These are phyloP conservation scores for Begonia masoniana DNA, from an alignment of 306 rosid genomes.

Conservation along the genomic window DNA sequence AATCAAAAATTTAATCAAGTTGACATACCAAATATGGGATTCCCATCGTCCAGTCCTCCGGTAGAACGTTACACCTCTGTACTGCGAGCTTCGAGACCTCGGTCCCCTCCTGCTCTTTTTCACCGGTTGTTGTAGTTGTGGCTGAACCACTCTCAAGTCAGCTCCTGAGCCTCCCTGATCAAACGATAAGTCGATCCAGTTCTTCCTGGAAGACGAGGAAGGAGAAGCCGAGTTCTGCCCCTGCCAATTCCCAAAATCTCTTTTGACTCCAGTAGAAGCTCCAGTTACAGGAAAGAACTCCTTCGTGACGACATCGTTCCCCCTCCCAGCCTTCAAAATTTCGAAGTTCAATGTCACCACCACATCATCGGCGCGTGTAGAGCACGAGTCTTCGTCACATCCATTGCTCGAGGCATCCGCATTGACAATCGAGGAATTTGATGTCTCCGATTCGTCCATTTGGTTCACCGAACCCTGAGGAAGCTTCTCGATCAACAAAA, in stretches of 20 bases:
- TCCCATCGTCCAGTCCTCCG: slow-evolving; percentile 99
- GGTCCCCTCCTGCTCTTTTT: slow-evolving; percentile 97
- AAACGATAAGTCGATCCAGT: slow-evolving; percentile 53
- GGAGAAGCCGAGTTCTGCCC: slow-evolving; percentile 35
- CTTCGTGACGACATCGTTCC: slow-evolving; percentile 33
- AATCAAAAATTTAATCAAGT: not conserved
- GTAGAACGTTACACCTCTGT: slow-evolving; percentile 95
- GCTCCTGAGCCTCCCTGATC: slow-evolving; percentile 28
- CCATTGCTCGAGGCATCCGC: slow-evolving; percentile 78
- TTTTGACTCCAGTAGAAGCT: slow-evolving; percentile 15
- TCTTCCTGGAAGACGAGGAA: slow-evolving; percentile 32
- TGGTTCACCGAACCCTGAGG: slow-evolving; percentile 55
- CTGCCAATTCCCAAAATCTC: slow-evolving; percentile 28
- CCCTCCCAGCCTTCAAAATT: slow-evolving; percentile 55
- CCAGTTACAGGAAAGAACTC: slow-evolving; percentile 50
- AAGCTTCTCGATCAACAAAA: slow-evolving; percentile 25
- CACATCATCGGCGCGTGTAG: slow-evolving; percentile 58
- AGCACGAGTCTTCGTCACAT: slow-evolving; percentile 75
- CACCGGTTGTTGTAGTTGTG: slow-evolving; percentile 18
- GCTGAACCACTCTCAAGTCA: slow-evolving; percentile 36
- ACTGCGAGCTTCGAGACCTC: slow-evolving; percentile 97
- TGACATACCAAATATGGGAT: slow-evolving; percentile 91
- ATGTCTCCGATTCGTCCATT: slow-evolving; percentile 89
- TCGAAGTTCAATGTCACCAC: slow-evolving; percentile 60
- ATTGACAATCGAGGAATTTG: slow-evolving; percentile 88